Evolutionary conservation across 495 filamentous ascomycete species (phyloP), one percentile per base, ranked within the genome.

Genomic region (Paragyromitra xinjiangensis): DNA sequence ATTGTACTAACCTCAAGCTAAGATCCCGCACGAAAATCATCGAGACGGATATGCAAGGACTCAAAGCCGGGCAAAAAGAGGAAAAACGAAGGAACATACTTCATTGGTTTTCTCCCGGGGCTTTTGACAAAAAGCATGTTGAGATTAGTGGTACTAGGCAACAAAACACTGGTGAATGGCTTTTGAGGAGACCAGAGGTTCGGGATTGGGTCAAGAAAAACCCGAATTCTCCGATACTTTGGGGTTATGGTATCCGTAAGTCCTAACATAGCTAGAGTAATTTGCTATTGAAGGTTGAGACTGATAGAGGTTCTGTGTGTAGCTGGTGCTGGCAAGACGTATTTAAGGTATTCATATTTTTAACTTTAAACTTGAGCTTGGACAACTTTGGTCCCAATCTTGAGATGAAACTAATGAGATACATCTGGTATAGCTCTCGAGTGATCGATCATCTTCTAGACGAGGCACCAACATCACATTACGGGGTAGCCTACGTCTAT

Each of bases 231-330:
- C 37, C 22, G 3, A 16, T 73, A 12, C 62, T 73, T 39, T 59
- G 39, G 50, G 71, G 71, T 22, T 40, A 66, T 40, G 71, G 71
- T 48, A 73, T 73, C 8, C 62, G 71, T 73, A 73, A 50, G 63
- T 73, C 6, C 19, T 7, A 37, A 16, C 5, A 9, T 48, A n/a
- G 26, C 34, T 22, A 22, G 70, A n/a, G 42, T 42, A 42, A 58
- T 9, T 24, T 40, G n/a, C 29, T 65, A 55, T 1, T 40, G 9
- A 24, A 26, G 16, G 26, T 29, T 0, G 0, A 29, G 26, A 29
- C 26, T 29, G 26, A 29, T 29, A 29, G 26, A 29, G 3, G 26
- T 29, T 29, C 26, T 29, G 3, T 3, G 26, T 29, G 26, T 29
- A 29, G 26, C 26, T 29, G 26, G 26, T 29, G 26, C 26, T 29